Evolutionary conservation across 805 yeast genomes (phyloP), one percentile per base, ranked within the genome.

Genomic region (Zygotorulaspora sp.): DNA sequence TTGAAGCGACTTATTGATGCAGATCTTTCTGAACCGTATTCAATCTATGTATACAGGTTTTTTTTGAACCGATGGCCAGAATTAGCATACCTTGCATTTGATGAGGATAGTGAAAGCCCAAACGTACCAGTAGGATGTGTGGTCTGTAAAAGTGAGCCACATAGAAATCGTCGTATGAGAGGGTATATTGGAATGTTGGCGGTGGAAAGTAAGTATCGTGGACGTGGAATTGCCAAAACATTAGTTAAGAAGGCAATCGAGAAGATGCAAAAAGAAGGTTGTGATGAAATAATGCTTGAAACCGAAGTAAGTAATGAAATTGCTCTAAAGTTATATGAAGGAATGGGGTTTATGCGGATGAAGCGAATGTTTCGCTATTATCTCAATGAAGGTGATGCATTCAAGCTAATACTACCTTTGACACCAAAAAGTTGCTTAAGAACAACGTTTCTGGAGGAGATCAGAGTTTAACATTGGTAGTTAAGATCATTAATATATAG

Each of bases 161-260:
- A 90, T 61, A 71, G 90, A 42, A 70, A 73, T 15, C 48, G 48
- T 13, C 69, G 96, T 43, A 57, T 70, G 49, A 71, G 98, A 43
- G 98, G 98, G 0, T 92, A 92, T 55, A 89, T 92, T 19, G 98
- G 97, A 2, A 92, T 92, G 98, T 65, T 92, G 38, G 96, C 94
- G 0, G 95, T 90, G 9, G 79, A 80, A 35, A 77, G 78, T 25
- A 57, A 63, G 11, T 79, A 71, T 56, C 67, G 98, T 38, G 89
- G 94, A 2, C 67, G 65, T 30, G 96, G 96, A 1, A 82, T 89
- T 32, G 97, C 97, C 2, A 80, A 80, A 48, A 65, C 66, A 31
- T 69, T 92, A 34, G 88, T 88, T 12, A 67, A 70, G 32, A 52
- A 67, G 39, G 76, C 83, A 4, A 71, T 90, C 4, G 73, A 74